These are phyloP conservation scores for Geopyxis carbonaria DNA, from an alignment of 495 filamentous ascomycete genomes.

Conservation along the genomic window DNA sequence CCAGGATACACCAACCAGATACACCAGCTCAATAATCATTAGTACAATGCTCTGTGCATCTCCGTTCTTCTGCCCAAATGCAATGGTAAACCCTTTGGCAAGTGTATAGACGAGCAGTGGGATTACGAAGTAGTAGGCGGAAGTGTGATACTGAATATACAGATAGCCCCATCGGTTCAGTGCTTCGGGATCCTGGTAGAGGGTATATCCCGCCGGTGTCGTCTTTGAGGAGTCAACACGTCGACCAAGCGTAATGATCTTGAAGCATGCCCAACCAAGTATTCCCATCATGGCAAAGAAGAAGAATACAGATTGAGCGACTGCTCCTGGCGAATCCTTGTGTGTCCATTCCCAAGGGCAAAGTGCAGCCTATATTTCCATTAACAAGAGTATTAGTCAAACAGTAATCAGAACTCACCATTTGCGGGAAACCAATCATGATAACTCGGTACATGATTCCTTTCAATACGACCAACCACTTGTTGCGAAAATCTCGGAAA, in stretches of 20 bases:
- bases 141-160: conserved; percentile 92
- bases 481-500: conserved; percentile 86
- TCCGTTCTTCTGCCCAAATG: conserved; percentile 56
- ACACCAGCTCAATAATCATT: conserved; percentile 66
- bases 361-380: no score
- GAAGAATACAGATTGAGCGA: conserved; percentile 80
- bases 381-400: no score
- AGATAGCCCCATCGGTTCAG: conserved; percentile 98
- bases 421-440: conserved; percentile 93
- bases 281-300: conserved; percentile 63
- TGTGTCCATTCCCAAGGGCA: conserved; percentile 90
- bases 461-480: conserved; percentile 60
- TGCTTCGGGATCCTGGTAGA: conserved; percentile 82
- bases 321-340: conserved; percentile 69
- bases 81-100: conserved; percentile 82
- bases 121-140: conserved; percentile 91
- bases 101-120: conserved; percentile 64
- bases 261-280: conserved; percentile 72
- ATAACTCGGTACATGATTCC: conserved; percentile 87
- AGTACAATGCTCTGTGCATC: conserved; percentile 69
- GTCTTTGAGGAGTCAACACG: conserved; percentile 82
- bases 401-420: no score
- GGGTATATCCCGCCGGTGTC: conserved; percentile 91
- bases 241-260: conserved; percentile 76
- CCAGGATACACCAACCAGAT: conserved; percentile 61